Conservation (phyloP, 2,329 filamentous ascomycete species). For the Tolypocladium tropicale region DNA sequence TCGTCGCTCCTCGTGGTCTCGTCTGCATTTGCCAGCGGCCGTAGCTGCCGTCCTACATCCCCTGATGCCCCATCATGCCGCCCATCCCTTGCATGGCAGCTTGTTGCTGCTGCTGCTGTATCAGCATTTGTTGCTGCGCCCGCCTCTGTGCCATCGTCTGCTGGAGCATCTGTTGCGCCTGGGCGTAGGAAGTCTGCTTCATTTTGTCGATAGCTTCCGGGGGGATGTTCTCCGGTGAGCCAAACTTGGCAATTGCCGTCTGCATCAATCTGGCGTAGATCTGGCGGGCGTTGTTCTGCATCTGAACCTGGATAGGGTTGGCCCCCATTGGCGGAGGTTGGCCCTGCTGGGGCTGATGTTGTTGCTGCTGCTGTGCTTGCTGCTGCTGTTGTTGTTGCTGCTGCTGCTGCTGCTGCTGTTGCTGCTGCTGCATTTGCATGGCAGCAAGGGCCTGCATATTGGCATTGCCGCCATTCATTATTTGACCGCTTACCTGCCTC, state of each 20-base stretch:
- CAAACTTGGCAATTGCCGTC: slow-evolving; percentile 23
- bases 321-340: slow-evolving; percentile 19
- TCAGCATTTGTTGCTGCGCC: slow-evolving; percentile 21
- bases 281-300: slow-evolving; percentile 21
- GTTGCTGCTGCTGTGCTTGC: slow-evolving; percentile 19
- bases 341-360: slow-evolving; percentile 18
- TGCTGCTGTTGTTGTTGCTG: slow-evolving; percentile 19
- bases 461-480: slow-evolving; percentile 29
- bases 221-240: slow-evolving; percentile 34
- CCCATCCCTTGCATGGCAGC: slow-evolving; percentile 41
- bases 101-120: slow-evolving; percentile 22
- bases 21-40: too few species aligned
- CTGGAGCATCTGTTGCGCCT: slow-evolving; percentile 26
- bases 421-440: slow-evolving; percentile 23
- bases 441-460: slow-evolving; percentile 28
- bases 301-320: slow-evolving; percentile 19
- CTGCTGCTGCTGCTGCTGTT: slow-evolving; percentile 22
- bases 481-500: slow-evolving; percentile 25
- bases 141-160: slow-evolving; percentile 20
- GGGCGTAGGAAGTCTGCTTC: slow-evolving; percentile 28
- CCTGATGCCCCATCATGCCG: slow-evolving; percentile 42
- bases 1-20: background rate
- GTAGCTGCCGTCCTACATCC: slow-evolving; percentile 26
- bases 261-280: slow-evolving; percentile 30
- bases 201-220: slow-evolving; percentile 33